Evolutionary conservation across 2,329 filamentous ascomycete genomes (phyloP), one percentile per base, ranked within the genome.

Genomic region (Ambrosiella cleistominuta): DNA sequence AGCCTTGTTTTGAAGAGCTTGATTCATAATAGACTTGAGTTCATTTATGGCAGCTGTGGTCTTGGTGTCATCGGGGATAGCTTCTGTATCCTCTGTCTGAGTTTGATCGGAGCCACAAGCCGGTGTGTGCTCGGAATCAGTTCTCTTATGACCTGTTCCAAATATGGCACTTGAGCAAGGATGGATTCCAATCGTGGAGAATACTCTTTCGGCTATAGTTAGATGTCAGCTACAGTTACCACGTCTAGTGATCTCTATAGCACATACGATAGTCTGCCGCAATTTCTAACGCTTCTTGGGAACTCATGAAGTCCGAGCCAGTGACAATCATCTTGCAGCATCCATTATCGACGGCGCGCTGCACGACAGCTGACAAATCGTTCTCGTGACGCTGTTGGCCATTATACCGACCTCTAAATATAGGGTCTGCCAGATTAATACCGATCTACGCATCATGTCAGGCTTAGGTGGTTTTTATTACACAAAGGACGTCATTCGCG

Each of bases 371-470:
- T 36, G 75, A 69, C 13, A 91, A 78, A 67, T 94, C 88, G 65
- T 86, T 76, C 9, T 82, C 79, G 65, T 94, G 88, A 35, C 74
- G 72, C 63, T 86, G 77, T 62, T 83, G 89, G 65, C 87, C 88
- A 66, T 94, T 84, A 67, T 97, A 94, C 47, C 79, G 71, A 55
- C 93, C 93, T 52, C 81, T 79, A 70, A 91, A 98, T 61, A 96
- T 88, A 56, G 87, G 86, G 66, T 98, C 93, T 57, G 90, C 86
- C 58, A 98, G 79, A 70, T 98, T 98, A 75, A 98, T 96, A 60
- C 91, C 93, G 66, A 98, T 84, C 81, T 84, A 68, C 62, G 35
- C 15, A 49, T 36, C 19, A 38, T 13, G n/a, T 37, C 38, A 37
- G 7, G 9, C 17, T 27, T 27, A 27, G 17, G 45, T 59, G 44